Evolutionary conservation across 2,329 filamentous ascomycete species (phyloP).

Genomic region (Penicillium sumatraense): DNA sequence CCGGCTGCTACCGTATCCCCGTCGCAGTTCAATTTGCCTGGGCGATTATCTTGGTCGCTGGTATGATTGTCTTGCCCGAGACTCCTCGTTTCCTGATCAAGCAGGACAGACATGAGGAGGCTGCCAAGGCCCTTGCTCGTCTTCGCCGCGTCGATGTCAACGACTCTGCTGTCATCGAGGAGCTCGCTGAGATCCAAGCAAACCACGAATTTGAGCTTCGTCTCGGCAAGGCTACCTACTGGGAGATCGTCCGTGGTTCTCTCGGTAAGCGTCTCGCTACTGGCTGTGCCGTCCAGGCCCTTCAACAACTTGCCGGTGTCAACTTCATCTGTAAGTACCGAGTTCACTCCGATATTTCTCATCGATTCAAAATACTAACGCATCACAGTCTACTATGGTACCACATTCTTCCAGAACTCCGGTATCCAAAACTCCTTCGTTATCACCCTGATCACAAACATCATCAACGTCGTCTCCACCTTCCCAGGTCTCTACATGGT

Average conservation of each 20-base stretch:
- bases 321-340: conserved; percentile 49
- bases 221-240: conserved; percentile 41
- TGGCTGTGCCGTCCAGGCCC: conserved; percentile 43
- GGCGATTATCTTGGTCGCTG: conserved; percentile 73
- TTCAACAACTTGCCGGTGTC: conserved; percentile 48
- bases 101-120: conserved; percentile 68
- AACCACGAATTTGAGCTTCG: conserved; percentile 81
- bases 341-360: background rate
- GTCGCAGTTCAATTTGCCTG: conserved; percentile 80
- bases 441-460: conserved; percentile 53
- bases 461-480: conserved; percentile 54
- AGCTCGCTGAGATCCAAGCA: conserved; percentile 82
- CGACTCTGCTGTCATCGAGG: conserved; percentile 73
- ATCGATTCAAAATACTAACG: conserved; percentile 20
- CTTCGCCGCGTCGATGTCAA: conserved; percentile 71
- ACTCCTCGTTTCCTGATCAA: conserved; percentile 85
- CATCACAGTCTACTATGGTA: conserved; percentile 42
- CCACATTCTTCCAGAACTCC: conserved; percentile 45
- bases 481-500: conserved; percentile 54
- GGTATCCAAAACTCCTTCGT: conserved; percentile 51
- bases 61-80: conserved; percentile 77
- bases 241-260: conserved; percentile 40
- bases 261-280: conserved; percentile 46
- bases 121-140: conserved; percentile 64
- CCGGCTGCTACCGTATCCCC: conserved; percentile 75